Conservation (phyloP, 1,284 basidiomycete genomes). For the Cryptococcus sp. region DNA sequence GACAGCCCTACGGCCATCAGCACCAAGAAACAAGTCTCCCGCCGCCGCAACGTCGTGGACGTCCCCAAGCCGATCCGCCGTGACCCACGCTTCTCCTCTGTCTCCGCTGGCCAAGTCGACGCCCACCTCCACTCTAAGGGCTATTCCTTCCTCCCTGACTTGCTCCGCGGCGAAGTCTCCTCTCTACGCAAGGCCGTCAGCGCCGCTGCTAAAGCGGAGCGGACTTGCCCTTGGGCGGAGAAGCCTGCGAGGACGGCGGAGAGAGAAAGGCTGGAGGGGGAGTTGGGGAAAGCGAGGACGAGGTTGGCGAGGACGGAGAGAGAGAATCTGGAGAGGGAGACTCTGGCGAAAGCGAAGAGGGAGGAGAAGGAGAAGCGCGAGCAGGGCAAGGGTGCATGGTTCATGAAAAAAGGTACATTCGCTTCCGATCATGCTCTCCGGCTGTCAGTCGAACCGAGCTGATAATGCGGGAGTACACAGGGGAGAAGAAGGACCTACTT, state of each 20-base stretch:
- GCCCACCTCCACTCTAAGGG: constrained; percentile 65
- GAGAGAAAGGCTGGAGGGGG: constrained; percentile 68
- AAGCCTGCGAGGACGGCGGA: constrained; percentile 66
- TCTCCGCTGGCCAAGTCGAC: constrained; percentile 67
- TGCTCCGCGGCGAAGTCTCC: constrained; percentile 65
- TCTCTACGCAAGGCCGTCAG: constrained; percentile 65
- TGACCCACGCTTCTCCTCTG: constrained; percentile 82
- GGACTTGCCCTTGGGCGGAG: constrained; percentile 62
- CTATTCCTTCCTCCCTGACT: constrained; percentile 72
- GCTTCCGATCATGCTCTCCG: neutral
- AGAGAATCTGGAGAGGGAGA: constrained; percentile 66
- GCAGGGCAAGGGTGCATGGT: constrained; percentile 78
- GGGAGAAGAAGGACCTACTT: constrained; percentile 70
- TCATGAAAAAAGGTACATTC: constrained; percentile 71
- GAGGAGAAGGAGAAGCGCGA: constrained; percentile 70
- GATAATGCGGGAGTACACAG: constrained; percentile 52
- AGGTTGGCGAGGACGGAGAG: constrained; percentile 69
- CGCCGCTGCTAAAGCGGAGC: constrained; percentile 65
- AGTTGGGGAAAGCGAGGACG: constrained; percentile 74
- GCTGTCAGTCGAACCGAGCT: neutral
- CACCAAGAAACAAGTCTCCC: constrained; percentile 80
- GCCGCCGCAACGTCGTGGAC: constrained; percentile 72
- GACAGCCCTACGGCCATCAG: constrained; percentile 75
- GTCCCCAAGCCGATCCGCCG: constrained; percentile 63
- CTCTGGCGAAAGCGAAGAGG: constrained; percentile 59